These are phyloP conservation scores for Echeveria elegans DNA, from an alignment of 164 flowering plant genomes.

Conservation along the genomic window DNA sequence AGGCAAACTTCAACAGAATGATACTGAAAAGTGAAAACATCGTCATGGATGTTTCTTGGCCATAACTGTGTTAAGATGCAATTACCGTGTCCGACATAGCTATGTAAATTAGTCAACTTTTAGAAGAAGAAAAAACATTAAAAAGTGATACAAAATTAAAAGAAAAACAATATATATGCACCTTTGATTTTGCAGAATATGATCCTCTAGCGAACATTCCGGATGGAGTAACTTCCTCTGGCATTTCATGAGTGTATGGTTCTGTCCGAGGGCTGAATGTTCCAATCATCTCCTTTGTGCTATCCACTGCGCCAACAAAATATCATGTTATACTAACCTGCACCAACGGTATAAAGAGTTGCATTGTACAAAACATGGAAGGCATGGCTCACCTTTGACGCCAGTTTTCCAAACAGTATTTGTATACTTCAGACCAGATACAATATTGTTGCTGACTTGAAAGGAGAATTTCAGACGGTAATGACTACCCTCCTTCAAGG, in stretches of 20 bases:
- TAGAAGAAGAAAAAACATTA: too few species aligned
- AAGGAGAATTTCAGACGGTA: slow-evolving; percentile 44
- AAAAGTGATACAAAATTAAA: too few species aligned
- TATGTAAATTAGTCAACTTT: too few species aligned
- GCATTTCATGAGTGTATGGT: slow-evolving; percentile 49
- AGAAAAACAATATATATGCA: too few species aligned
- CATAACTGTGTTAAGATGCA: too few species aligned
- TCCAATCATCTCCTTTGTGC: slow-evolving; percentile 54
- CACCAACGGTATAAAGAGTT: neutral
- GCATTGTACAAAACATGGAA: neutral
- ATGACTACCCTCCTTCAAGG: slow-evolving; percentile 50
- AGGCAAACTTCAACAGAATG: too few species aligned
- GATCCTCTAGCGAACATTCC: slow-evolving; percentile 63
- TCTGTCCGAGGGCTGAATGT: slow-evolving; percentile 62
- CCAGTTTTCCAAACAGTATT: slow-evolving; percentile 67
- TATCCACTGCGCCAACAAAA: slow-evolving; percentile 34
- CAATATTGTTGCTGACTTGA: slow-evolving; percentile 50
- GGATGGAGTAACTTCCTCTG: slow-evolving; percentile 64
- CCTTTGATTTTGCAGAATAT: slow-evolving; percentile 48
- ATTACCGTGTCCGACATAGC: too few species aligned
- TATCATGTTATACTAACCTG: neutral
- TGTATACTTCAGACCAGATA: slow-evolving; percentile 49
- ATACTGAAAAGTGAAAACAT: too few species aligned
- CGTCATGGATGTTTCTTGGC: too few species aligned
- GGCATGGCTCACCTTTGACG: slow-evolving; percentile 34